Evolutionary conservation across 2,329 filamentous ascomycete genomes (phyloP).

Genomic region (Cercospora beticola): DNA sequence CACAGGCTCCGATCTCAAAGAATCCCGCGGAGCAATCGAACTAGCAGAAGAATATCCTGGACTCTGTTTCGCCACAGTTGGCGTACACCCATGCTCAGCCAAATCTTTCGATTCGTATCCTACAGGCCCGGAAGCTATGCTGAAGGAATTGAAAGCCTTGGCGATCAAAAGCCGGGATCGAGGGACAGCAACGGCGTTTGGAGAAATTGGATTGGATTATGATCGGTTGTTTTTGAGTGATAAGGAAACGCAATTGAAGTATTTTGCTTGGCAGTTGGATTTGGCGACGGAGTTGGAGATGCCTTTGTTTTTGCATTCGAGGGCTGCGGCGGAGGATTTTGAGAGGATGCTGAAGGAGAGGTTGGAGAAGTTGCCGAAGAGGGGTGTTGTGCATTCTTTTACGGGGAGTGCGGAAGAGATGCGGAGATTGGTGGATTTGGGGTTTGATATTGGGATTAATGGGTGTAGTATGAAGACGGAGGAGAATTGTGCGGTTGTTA

Average conservation of each 20-base stretch:
- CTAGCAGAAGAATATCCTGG: conserved; percentile 73
- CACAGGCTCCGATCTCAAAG: conserved; percentile 82
- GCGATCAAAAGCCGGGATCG: conserved; percentile 58
- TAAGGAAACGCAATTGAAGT: conserved; percentile 75
- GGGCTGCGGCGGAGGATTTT: conserved; percentile 84
- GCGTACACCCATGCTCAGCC: conserved; percentile 89
- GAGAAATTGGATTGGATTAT: conserved; percentile 95
- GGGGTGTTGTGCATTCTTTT: conserved; percentile 88
- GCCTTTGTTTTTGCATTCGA: conserved; percentile 88
- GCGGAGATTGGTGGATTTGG: conserved; percentile 72
- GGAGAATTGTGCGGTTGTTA: conserved; percentile 85
- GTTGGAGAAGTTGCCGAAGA: conserved; percentile 59
- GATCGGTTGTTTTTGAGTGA: conserved; percentile 83
- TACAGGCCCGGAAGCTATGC: conserved; percentile 55
- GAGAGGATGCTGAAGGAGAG: conserved; percentile 64
- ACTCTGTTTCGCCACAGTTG: conserved; percentile 83
- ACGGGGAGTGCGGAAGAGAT: conserved; percentile 87
- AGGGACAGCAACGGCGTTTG: conserved; percentile 73
- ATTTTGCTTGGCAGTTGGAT: conserved; percentile 79
- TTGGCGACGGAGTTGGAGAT: conserved; percentile 74
- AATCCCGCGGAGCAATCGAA: conserved; percentile 71
- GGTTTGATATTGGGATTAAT: conserved; percentile 91
- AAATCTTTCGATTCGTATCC: conserved; percentile 69
- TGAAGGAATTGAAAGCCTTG: conserved; percentile 63
- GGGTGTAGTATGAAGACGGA: conserved; percentile 94